Percentiles rank a stretch among this genome's conserved stretches.
Conservation (phyloP, 495 filamentous ascomycete genomes). For the Tuber borchii region DNA sequence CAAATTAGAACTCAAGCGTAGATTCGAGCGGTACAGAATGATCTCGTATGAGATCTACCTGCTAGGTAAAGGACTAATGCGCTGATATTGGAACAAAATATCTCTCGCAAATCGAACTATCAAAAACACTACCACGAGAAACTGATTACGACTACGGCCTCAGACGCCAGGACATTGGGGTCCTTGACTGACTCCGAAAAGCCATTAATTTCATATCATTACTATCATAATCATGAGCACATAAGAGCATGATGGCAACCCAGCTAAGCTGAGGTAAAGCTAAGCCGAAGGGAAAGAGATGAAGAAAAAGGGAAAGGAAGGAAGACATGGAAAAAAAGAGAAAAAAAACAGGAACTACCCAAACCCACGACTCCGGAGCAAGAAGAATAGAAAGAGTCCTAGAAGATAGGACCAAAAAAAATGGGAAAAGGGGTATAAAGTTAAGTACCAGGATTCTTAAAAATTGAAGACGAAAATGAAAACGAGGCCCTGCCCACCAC, state of each 20-base stretch:
- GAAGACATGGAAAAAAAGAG: slow-evolving; percentile 14
- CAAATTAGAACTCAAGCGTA: neutral
- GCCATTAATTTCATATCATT: slow-evolving; percentile 9
- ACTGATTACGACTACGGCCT: neutral
- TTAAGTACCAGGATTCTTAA: neutral
- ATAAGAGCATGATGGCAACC: neutral
- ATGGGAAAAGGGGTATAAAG: neutral
- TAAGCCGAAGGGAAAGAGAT: neutral
- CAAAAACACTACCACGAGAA: neutral
- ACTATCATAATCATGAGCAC: slow-evolving; percentile 7
- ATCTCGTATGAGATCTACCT: neutral
- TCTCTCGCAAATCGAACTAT: neutral
- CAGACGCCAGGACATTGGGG: neutral
- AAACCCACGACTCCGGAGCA: neutral
- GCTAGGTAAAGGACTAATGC: neutral
- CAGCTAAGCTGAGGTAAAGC: neutral
- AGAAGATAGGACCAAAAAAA: neutral
- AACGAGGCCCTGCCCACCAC: slow-evolving; percentile 31
- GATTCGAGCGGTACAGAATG: neutral
- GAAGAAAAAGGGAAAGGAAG: neutral
- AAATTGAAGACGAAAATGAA: slow-evolving; percentile 18
- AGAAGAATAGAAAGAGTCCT: neutral
- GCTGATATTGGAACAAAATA: neutral
- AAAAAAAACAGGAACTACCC: slow-evolving; percentile 13
- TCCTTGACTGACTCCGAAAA: neutral